A percentile compares a stretch with the other conserved stretches of the same genome.
phyloP scores from a whole-genome alignment of 2,329 filamentous ascomycete genomes.

The Ophiocordyceps polyrhachis-furcata region DNA sequence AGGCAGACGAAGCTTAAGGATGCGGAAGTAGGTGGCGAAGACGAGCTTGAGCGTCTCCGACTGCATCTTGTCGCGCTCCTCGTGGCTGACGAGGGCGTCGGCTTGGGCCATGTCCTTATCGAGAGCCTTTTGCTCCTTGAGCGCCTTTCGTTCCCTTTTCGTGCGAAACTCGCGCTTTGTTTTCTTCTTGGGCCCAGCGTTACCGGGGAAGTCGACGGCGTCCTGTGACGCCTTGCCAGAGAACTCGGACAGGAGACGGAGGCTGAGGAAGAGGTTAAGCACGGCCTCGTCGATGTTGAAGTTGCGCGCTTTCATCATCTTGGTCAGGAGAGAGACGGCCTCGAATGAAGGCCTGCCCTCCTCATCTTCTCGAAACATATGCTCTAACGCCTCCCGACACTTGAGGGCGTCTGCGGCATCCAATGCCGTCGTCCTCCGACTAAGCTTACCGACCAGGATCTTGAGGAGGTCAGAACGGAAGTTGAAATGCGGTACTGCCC shows the following conservation, averaged over 20 bases:
- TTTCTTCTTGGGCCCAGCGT: slow-evolving; percentile 22
- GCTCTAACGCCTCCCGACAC: slow-evolving; percentile 61
- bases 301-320: slow-evolving; percentile 85
- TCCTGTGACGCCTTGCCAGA: slow-evolving; percentile 66
- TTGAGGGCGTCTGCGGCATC: slow-evolving; percentile 55
- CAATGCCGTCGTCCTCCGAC: slow-evolving; percentile 35
- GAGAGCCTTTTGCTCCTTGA: slow-evolving; percentile 71
- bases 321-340: slow-evolving; percentile 64
- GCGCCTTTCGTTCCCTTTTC: slow-evolving; percentile 65
- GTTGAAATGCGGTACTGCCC: slow-evolving; percentile 88
- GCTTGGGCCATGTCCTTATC: slow-evolving; percentile 89
- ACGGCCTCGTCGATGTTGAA: slow-evolving; percentile 72
- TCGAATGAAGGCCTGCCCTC: slow-evolving; percentile 80
- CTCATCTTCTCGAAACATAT: slow-evolving; percentile 69
- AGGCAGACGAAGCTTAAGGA: slow-evolving; percentile 65
- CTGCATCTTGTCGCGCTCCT: slow-evolving; percentile 86
- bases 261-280: slow-evolving; percentile 75
- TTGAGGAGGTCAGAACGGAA: slow-evolving; percentile 76
- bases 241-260: slow-evolving; percentile 78
- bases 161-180: slow-evolving; percentile 77
- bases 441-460: slow-evolving; percentile 72
- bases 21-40: slow-evolving; percentile 87
- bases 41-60: slow-evolving; percentile 91
- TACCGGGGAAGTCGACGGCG: slow-evolving; percentile 36
- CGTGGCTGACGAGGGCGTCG: slow-evolving; percentile 76